Conservation (phyloP, 768 basidiomycete species). For the Gymnopilus junonius region DNA sequence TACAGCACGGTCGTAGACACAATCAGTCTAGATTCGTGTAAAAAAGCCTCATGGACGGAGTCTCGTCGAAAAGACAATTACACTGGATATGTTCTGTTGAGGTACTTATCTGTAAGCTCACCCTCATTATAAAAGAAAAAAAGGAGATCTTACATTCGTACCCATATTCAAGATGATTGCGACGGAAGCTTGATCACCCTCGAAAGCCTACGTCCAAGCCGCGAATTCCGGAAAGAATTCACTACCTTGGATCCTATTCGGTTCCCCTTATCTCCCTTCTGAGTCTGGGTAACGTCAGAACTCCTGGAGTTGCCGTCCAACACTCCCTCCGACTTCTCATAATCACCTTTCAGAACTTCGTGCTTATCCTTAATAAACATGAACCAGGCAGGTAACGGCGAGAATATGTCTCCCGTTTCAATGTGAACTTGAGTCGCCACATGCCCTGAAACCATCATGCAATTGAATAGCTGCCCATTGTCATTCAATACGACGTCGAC, state of each 20-base stretch:
- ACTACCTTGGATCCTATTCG: neutral
- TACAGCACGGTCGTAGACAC: too few species aligned
- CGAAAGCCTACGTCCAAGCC: neutral
- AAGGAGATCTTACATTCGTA: too few species aligned
- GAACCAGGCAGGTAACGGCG: conserved; percentile 25
- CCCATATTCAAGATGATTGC: too few species aligned
- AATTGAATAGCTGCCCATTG: conserved; percentile 21
- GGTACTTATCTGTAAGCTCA: too few species aligned
- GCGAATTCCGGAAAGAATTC: neutral
- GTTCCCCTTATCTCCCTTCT: neutral
- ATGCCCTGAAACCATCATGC: conserved; percentile 27
- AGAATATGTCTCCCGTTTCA: conserved; percentile 16
- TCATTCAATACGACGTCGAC: conserved; percentile 26
- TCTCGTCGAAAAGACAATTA: too few species aligned
- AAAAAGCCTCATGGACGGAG: too few species aligned
- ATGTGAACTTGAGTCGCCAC: conserved; percentile 17
- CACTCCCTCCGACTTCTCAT: neutral
- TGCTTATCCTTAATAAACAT: conserved; percentile 21
- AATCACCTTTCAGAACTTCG: neutral
- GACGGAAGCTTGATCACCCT: neutral
- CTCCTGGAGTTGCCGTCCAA: too few species aligned
- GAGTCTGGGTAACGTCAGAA: neutral
- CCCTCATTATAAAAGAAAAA: too few species aligned
- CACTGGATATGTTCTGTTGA: too few species aligned
- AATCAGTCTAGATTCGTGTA: too few species aligned